Evolutionary conservation across 495 filamentous ascomycete genomes (phyloP).

Genomic region (Penicillium cosmopolitanum): DNA sequence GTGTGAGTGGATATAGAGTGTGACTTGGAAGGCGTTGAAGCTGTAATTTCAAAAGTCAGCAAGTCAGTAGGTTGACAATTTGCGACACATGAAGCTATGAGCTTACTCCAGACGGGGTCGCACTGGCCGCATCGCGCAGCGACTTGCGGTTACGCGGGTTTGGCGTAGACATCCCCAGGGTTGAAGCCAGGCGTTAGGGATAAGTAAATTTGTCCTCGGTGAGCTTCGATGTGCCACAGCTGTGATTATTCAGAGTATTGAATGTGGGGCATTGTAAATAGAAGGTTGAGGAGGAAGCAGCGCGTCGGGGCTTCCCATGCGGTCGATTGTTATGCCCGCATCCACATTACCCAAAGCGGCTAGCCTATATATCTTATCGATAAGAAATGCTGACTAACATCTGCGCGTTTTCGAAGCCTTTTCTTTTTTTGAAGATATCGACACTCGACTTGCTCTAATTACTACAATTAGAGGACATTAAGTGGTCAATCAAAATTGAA

Average conservation of each 20-base stretch:
- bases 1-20: constrained; percentile 42
- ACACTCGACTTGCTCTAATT: neutral
- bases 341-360: neutral
- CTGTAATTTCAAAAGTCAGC: constrained; percentile 17
- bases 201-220: neutral
- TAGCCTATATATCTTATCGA: neutral
- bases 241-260: neutral
- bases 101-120: constrained; percentile 32
- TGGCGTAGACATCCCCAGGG: constrained; percentile 40
- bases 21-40: constrained; percentile 43
- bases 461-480: neutral
- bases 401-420: constrained; percentile 3
- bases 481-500: neutral
- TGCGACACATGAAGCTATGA: neutral
- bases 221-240: neutral
- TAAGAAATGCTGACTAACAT: constrained; percentile 3
- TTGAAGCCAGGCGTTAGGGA: neutral
- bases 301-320: neutral
- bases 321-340: neutral
- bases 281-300: constrained; percentile 1
- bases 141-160: constrained; percentile 41
- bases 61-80: constrained; percentile 7
- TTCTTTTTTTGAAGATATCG: constrained; percentile 5
- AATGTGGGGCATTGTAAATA: constrained; percentile 8
- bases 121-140: constrained; percentile 29